Evolutionary conservation across 179 eudicot species (phyloP), one percentile per base, ranked within the genome.

Genomic region (Actinidia chinensis): DNA sequence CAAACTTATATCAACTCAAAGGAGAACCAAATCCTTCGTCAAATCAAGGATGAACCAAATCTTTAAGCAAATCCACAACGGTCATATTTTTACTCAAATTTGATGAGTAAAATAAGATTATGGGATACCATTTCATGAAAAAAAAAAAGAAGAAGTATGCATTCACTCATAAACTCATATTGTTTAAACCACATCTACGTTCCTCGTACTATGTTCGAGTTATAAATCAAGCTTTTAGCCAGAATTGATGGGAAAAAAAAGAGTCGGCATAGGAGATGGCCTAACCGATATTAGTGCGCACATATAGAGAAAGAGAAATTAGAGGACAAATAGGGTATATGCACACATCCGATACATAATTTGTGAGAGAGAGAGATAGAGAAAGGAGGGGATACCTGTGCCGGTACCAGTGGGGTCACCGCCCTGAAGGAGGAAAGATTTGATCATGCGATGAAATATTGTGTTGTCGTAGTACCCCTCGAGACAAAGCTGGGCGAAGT

Each of bases 401-500:
- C 98, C 98, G 11, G 97, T 81, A 43, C 88, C 90, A 14, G 98
- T 93, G 46, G 98, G 98, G 54, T 95, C 98, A 20, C 98, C 98
- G 28, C 89, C 90, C 80, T 95, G 98, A 71, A 91, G 85, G 56
- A 95, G 91, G 65, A 95, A 95, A 23, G 95, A 91, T 82, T 93
- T 95, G 66, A 95, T 93, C 61, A 95, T 85, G 18, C 98, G 98
- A 76, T 95, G 98, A 74, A 95, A 93, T 55, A 91, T 90, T 76
- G 91, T 87, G 85, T 84, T 66, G 58, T 95, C 87, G 81, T 93
- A 95, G 87, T 95, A 95, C 5, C 97, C 97, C 43, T 95, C 98
- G 1, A 93, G 78, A 64, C 98, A 93, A 50, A 95, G 90, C 86
- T 95, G 98, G 2, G 91, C 91, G 83, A 95, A 95, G 79, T 95